Conservation (phyloP, 2,329 filamentous ascomycete species). For the Drechslerella coelobrocha region DNA sequence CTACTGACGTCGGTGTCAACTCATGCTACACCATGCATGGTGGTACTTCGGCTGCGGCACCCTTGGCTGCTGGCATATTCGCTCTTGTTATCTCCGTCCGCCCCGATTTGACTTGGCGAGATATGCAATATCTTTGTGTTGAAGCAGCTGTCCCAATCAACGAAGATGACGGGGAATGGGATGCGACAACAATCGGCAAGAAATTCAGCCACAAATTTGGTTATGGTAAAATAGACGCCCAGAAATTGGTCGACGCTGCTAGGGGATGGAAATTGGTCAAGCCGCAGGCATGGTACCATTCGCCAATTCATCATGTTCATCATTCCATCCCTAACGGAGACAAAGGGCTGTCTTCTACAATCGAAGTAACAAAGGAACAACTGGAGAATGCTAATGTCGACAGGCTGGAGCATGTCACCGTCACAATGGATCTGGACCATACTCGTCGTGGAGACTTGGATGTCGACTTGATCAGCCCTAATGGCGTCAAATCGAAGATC, state of each 20-base stretch:
- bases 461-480: constrained; percentile 86
- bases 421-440: constrained; percentile 96
- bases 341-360: constrained; percentile 77
- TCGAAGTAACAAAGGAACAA: constrained; percentile 82
- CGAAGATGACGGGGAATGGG: constrained; percentile 76
- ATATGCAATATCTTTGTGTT: constrained; percentile 89
- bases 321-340: constrained; percentile 84
- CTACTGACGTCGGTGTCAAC: constrained; percentile 88
- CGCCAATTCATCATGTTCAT: constrained; percentile 91
- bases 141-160: constrained; percentile 83
- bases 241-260: constrained; percentile 80
- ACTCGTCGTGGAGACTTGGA: constrained; percentile 86
- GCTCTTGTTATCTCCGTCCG: constrained; percentile 84
- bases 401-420: constrained; percentile 88
- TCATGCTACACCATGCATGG: constrained; percentile 82
- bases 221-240: constrained; percentile 93
- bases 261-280: constrained; percentile 88
- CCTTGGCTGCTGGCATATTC: constrained; percentile 88
- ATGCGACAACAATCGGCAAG: constrained; percentile 78
- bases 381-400: constrained; percentile 81
- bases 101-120: constrained; percentile 88
- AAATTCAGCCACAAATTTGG: constrained; percentile 94
- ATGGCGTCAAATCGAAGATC: constrained; percentile 81
- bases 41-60: constrained; percentile 93
- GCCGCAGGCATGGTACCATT: constrained; percentile 92